These are phyloP conservation scores for Vickermania ingenoplastis DNA, from an alignment of 208 protist genomes.

Conservation along the genomic window DNA sequence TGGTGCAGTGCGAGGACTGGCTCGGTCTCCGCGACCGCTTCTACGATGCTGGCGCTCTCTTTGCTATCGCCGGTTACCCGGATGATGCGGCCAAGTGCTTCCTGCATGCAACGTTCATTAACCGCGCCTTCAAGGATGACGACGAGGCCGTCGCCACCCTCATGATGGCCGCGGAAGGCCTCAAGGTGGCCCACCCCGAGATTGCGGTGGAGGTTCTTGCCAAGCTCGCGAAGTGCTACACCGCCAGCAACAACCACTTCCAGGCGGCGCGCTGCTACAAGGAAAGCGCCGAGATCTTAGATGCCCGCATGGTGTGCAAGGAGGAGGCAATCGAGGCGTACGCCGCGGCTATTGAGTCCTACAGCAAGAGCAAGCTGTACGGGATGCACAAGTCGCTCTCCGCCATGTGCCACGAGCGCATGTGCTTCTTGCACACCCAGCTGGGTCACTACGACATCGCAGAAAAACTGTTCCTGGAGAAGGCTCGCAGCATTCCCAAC, in stretches of 20 bases:
- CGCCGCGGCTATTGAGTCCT: conserved; percentile 36
- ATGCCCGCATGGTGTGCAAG: conserved; percentile 26
- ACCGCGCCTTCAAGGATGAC: conserved; percentile 48
- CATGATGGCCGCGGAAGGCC: conserved; percentile 35
- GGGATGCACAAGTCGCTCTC: conserved; percentile 27
- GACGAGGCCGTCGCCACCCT: conserved; percentile 37
- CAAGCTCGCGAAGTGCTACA: conserved; percentile 28
- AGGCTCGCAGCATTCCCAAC: conserved; percentile 15
- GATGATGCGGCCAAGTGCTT: conserved; percentile 36
- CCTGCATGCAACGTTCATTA: conserved; percentile 63
- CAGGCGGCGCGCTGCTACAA: conserved; percentile 65
- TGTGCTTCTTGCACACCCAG: conserved; percentile 30
- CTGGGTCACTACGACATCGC: conserved; percentile 39
- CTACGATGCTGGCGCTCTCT: conserved; percentile 56
- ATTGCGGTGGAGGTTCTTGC: conserved; percentile 47
- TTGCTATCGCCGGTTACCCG: conserved; percentile 31
- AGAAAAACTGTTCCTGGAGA: conserved; percentile 33
- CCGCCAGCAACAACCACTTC: conserved; percentile 16
- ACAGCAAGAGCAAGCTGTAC: conserved; percentile 18
- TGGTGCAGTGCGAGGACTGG: conserved; percentile 54
- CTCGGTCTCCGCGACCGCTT: conserved; percentile 44
- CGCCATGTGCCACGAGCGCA: conserved; percentile 44
- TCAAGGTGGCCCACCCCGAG: conserved; percentile 38
- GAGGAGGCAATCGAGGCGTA: conserved; percentile 38
- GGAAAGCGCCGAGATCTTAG: conserved; percentile 45